Conservation (phyloP, 1,139 yeast species). For the Geotrichum macrosporum region DNA sequence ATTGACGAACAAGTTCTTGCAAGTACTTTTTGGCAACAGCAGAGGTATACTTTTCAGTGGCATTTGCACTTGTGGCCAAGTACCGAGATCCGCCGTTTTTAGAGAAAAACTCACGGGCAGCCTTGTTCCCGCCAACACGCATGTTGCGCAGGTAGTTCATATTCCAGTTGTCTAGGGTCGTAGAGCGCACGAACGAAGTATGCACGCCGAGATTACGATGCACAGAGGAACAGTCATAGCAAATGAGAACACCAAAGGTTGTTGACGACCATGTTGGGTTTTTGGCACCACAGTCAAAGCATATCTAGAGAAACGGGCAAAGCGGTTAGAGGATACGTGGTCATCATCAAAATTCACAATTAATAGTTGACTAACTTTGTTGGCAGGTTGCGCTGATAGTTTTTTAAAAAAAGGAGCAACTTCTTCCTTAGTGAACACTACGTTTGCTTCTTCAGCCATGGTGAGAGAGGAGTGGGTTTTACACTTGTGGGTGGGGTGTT, state of each 20-base stretch:
- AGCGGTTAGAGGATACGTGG: too few relatives aligned
- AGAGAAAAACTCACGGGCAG: constrained; percentile 62
- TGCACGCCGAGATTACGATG: constrained; percentile 97
- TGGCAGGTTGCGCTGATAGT: constrained; percentile 62
- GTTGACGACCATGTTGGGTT: constrained; percentile 99
- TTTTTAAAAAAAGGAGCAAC: constrained; percentile 55
- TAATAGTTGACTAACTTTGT: constrained; percentile 44
- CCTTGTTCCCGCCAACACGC: constrained; percentile 93
- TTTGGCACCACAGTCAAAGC: constrained; percentile 92
- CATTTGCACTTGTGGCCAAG: constrained; percentile 54
- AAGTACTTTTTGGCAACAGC: constrained; percentile 73
- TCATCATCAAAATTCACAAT: too few relatives aligned
- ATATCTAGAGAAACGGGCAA: too few relatives aligned
- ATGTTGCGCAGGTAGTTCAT: constrained; percentile 82
- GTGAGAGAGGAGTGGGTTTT: background rate
- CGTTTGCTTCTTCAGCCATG: constrained; percentile 41
- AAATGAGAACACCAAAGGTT: constrained; percentile 91
- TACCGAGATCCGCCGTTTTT: constrained; percentile 80
- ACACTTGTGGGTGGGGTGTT: background rate
- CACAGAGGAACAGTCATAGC: constrained; percentile 95
- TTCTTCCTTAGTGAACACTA: constrained; percentile 56
- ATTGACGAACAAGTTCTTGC: constrained; percentile 68
- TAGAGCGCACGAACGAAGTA: constrained; percentile 90
- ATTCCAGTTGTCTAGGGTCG: constrained; percentile 96
- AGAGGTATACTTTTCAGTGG: constrained; percentile 75